These are phyloP conservation scores for Gossypium laxum DNA, from an alignment of 441 rosid genomes.

Conservation along the genomic window DNA sequence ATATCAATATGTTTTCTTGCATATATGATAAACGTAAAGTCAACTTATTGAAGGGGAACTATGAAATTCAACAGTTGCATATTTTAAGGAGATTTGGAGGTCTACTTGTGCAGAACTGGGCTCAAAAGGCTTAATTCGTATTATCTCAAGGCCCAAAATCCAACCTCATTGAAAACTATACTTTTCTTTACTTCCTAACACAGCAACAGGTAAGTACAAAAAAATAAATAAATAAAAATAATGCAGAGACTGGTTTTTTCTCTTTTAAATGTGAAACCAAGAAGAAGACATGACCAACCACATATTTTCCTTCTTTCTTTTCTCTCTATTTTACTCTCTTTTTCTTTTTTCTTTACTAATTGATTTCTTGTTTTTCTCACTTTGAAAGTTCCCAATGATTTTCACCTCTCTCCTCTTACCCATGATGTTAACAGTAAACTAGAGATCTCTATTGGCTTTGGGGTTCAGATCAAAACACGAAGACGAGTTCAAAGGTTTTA, in stretches of 20 bases:
- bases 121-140: background rate
- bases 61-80: background rate
- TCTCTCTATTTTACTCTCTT: background rate
- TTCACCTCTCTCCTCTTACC: constrained; percentile 1
- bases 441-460: background rate
- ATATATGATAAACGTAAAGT: background rate
- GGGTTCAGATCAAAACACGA: background rate
- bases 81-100: background rate
- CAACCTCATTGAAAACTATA: background rate
- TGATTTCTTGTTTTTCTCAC: background rate
- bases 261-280: background rate
- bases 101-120: background rate
- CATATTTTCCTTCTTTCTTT: background rate
- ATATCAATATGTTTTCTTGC: background rate
- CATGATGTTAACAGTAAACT: background rate
- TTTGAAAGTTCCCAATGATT: background rate
- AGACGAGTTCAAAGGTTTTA: background rate
- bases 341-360: background rate
- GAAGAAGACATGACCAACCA: background rate
- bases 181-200: background rate
- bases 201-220: background rate
- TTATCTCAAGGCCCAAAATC: background rate
- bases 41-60: background rate
- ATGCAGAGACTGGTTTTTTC: background rate
- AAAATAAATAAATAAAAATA: background rate